phyloP scores from a whole-genome alignment of 2,329 filamentous ascomycete genomes.

The Hirsutella minnesotensis region DNA sequence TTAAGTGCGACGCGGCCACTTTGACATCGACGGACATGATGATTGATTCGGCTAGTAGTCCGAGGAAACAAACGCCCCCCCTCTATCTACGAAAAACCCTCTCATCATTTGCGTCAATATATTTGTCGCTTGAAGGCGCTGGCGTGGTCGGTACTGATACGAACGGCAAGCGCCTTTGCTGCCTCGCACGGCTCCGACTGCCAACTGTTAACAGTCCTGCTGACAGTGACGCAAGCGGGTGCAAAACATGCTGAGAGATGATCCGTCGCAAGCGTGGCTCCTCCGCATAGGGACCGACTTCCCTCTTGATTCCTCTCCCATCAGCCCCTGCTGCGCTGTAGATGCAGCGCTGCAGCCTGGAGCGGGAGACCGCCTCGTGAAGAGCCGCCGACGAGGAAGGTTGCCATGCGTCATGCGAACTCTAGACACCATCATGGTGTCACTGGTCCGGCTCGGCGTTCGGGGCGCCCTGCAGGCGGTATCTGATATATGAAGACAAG shows the following conservation, averaged over 20 bases:
- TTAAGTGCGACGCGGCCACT: background rate
- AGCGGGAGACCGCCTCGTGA: no score
- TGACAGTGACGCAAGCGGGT: background rate
- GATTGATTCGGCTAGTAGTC: background rate
- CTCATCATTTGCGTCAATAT: background rate
- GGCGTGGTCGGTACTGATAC: background rate
- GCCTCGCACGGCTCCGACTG: background rate
- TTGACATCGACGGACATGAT: background rate
- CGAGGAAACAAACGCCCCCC: background rate
- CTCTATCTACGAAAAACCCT: background rate
- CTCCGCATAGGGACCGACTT: no score
- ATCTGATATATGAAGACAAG: no score
- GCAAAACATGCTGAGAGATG: background rate
- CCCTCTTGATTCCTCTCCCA: no score
- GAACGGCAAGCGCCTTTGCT: background rate
- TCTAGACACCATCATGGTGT: no score
- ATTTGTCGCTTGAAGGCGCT: no score
- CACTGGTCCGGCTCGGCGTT: no score
- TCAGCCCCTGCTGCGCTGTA: no score
- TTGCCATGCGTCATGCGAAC: no score
- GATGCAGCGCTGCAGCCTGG: no score
- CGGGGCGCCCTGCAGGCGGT: no score
- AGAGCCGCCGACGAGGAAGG: no score
- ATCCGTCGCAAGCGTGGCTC: background rate
- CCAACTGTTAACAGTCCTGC: background rate